These are phyloP conservation scores for Claviceps arundinis DNA, from an alignment of 2,329 filamentous ascomycete genomes.

Conservation along the genomic window DNA sequence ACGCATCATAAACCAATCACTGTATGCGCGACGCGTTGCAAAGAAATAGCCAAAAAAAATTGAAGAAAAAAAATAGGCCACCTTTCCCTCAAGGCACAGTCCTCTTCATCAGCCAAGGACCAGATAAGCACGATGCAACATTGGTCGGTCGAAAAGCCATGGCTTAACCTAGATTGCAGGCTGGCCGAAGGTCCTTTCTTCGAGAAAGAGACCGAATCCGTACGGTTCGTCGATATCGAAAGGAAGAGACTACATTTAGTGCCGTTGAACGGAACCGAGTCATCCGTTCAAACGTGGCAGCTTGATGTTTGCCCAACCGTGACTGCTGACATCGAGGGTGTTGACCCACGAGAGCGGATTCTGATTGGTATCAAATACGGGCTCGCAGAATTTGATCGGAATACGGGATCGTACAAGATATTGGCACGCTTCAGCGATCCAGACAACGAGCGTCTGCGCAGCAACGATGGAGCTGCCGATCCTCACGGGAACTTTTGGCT, in stretches of 20 bases:
- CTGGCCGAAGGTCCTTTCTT: slow-evolving; percentile 67
- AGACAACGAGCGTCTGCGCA: slow-evolving; percentile 41
- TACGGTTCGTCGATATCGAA: slow-evolving; percentile 77
- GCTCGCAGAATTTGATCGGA: slow-evolving; percentile 61
- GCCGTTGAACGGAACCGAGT: slow-evolving; percentile 48
- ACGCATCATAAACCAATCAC: too few species aligned
- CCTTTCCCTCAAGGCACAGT: neutral
- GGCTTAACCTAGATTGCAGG: slow-evolving; percentile 47
- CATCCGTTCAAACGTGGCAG: slow-evolving; percentile 47
- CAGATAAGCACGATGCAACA: slow-evolving; percentile 10
- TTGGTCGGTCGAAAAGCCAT: slow-evolving; percentile 39
- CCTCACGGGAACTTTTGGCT: slow-evolving; percentile 73
- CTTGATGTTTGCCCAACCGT: slow-evolving; percentile 45
- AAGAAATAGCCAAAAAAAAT: neutral
- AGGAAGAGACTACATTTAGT: slow-evolving; percentile 61
- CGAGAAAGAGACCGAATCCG: slow-evolving; percentile 47
- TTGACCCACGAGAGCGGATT: slow-evolving; percentile 49
- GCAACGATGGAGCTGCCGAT: slow-evolving; percentile 78
- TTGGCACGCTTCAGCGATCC: slow-evolving; percentile 32
- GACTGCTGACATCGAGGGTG: slow-evolving; percentile 66
- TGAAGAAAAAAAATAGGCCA: neutral
- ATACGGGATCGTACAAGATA: slow-evolving; percentile 40
- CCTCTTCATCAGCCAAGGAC: neutral
- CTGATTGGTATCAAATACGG: slow-evolving; percentile 71
- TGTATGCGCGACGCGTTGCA: neutral